These are phyloP conservation scores for Betula pendula DNA, from an alignment of 306 rosid genomes.

Conservation along the genomic window DNA sequence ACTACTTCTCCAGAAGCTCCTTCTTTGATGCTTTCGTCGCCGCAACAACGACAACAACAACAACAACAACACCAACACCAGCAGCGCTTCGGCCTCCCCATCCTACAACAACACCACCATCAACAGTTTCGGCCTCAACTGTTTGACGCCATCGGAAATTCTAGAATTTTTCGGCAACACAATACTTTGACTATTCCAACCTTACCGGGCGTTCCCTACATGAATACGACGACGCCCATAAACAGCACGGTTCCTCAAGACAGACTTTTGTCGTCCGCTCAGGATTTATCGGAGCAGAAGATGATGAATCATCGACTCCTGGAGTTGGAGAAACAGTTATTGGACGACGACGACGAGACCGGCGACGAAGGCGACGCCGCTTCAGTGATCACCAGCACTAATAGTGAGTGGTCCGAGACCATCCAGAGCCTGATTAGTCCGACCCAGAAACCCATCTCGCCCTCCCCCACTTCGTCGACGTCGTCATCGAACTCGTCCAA, in stretches of 20 bases:
- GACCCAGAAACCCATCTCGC: constrained; percentile 54
- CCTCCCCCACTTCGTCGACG: constrained; percentile 72
- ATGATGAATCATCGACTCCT: constrained; percentile 53
- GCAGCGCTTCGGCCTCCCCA: background rate
- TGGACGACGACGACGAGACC: constrained; percentile 66
- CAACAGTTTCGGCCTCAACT: background rate
- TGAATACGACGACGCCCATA: background rate
- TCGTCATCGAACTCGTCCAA: constrained; percentile 57
- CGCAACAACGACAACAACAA: background rate
- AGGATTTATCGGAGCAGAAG: constrained; percentile 50
- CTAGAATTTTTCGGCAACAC: background rate
- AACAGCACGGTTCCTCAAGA: constrained; percentile 25
- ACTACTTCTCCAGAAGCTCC: background rate
- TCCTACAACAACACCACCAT: background rate
- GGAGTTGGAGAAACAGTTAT: constrained; percentile 81
- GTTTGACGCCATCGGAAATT: background rate
- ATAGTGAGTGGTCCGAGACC: constrained; percentile 76
- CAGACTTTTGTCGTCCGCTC: constrained; percentile 15
- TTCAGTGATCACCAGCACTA: constrained; percentile 55
- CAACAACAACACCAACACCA: constrained; percentile 2
- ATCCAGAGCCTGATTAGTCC: constrained; percentile 65
- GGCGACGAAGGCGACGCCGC: constrained; percentile 56
- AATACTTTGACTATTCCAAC: background rate
- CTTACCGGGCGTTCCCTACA: background rate
- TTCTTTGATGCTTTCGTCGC: background rate